Evolutionary conservation across 169 alveolate genomes (phyloP).

Genomic region (Besnoitia besnoiti): DNA sequence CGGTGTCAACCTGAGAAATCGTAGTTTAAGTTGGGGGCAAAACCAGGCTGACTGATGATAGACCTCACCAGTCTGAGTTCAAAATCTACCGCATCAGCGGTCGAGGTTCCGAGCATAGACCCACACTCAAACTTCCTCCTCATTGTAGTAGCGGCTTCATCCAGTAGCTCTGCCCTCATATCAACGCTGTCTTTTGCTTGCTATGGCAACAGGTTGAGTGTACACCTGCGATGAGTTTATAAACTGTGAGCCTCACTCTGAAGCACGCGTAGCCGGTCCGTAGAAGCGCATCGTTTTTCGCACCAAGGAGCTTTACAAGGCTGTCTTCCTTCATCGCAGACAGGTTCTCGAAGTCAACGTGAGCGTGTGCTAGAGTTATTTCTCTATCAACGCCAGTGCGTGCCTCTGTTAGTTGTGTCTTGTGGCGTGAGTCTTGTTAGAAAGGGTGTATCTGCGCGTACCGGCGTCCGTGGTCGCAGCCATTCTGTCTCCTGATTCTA

Average conservation of each 20-base stretch:
- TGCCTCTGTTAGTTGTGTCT: neutral
- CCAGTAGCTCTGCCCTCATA: neutral
- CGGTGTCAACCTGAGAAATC: neutral
- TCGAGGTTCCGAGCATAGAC: neutral
- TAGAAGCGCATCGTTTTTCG: conserved; percentile 4
- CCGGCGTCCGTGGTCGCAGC: conserved; percentile 21
- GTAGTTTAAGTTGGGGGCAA: neutral
- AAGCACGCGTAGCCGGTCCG: conserved; percentile 21
- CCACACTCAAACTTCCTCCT: neutral
- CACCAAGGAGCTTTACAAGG: neutral
- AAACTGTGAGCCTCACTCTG: neutral
- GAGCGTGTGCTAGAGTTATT: neutral
- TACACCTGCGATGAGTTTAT: neutral
- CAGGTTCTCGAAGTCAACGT: neutral
- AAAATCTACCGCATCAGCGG: neutral
- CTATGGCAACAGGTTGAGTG: neutral
- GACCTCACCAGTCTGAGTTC: neutral
- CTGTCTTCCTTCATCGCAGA: neutral
- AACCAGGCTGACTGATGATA: neutral
- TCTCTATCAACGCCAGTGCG: neutral
- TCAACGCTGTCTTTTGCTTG: conserved; percentile 26
- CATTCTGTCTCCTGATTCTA: neutral
- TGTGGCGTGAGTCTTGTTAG: neutral
- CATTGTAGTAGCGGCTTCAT: neutral
- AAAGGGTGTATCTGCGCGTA: neutral